A percentile compares a stretch with the other conserved stretches of the same genome.
Conservation (phyloP, 2,329 filamentous ascomycete species). For the Dactylellina cionopaga region DNA sequence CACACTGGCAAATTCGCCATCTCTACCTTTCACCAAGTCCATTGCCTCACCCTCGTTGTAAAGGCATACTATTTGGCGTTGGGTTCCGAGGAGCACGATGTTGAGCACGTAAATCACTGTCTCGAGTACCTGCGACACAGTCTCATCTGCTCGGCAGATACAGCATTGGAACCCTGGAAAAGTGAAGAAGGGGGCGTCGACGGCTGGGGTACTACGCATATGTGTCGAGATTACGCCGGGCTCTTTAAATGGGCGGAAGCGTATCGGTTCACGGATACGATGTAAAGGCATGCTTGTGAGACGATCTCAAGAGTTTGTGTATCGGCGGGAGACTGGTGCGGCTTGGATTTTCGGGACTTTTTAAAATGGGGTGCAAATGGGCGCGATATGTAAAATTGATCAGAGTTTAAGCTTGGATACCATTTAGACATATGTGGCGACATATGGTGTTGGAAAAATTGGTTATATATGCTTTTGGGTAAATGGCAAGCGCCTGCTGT, state of each 20-base stretch:
- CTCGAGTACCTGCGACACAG: conserved; percentile 61
- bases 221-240: conserved; percentile 1
- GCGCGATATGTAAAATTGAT: not conserved
- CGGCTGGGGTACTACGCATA: conserved; percentile 2
- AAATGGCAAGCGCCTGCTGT: conserved; percentile 3
- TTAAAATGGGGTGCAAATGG: not conserved
- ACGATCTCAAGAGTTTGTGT: not conserved
- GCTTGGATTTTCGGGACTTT: not conserved
- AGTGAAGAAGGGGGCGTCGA: conserved; percentile 57
- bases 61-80: conserved; percentile 1
- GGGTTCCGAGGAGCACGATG: conserved; percentile 58
- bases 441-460: conserved; percentile 3
- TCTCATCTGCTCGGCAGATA: conserved; percentile 60
- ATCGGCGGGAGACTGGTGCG: not conserved
- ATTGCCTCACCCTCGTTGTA: not conserved
- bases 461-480: conserved; percentile 5
- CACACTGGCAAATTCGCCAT: conserved; percentile 6
- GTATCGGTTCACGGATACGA: conserved; percentile 2
- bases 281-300: not conserved
- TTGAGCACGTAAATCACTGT: conserved; percentile 62
- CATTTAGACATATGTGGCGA: not conserved
- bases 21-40: not conserved
- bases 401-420: not conserved
- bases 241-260: conserved; percentile 1
- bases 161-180: conserved; percentile 58